A percentile compares a stretch with the other conserved stretches of the same genome.
Conservation (phyloP, 2,329 filamentous ascomycete species). For the Ascocoryne sarcoides region DNA sequence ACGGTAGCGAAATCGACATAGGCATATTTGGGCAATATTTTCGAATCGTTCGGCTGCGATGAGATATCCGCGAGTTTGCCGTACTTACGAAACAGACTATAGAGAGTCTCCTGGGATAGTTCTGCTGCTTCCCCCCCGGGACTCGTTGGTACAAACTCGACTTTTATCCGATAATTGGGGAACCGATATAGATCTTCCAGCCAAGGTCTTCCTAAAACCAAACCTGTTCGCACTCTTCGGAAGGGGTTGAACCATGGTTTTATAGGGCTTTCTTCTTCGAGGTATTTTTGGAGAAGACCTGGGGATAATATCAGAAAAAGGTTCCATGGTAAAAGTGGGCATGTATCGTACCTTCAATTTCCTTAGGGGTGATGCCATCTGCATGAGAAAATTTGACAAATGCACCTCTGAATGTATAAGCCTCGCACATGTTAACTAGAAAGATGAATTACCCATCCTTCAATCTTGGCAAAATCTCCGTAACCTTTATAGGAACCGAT, state of each 20-base stretch:
- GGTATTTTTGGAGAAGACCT: too few species aligned
- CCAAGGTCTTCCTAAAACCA: slow-evolving; percentile 84
- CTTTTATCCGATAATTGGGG: slow-evolving; percentile 64
- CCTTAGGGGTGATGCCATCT: slow-evolving; percentile 34
- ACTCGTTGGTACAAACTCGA: slow-evolving; percentile 73
- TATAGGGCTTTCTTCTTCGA: slow-evolving; percentile 62
- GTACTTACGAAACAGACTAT: slow-evolving; percentile 79
- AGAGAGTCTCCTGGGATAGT: slow-evolving; percentile 77
- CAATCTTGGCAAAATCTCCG: slow-evolving; percentile 72
- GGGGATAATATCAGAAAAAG: too few species aligned
- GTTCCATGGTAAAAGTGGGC: not conserved
- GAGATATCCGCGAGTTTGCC: slow-evolving; percentile 84
- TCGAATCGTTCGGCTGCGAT: slow-evolving; percentile 76
- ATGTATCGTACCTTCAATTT: slow-evolving; percentile 42
- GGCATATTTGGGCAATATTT: slow-evolving; percentile 72
- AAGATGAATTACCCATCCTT: slow-evolving; percentile 58
- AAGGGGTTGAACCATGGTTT: slow-evolving; percentile 90
- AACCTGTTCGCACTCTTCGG: slow-evolving; percentile 55
- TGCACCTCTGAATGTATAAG: slow-evolving; percentile 45
- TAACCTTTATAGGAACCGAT: slow-evolving; percentile 57
- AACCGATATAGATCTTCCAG: slow-evolving; percentile 83
- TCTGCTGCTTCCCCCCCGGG: slow-evolving; percentile 67
- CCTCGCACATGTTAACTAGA: not conserved
- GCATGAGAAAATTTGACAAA: slow-evolving; percentile 75
- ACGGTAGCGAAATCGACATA: slow-evolving; percentile 67